Evolutionary conservation across 179 eudicot species (phyloP), one percentile per base, ranked within the genome.

Genomic region (Gypsophila paniculata): DNA sequence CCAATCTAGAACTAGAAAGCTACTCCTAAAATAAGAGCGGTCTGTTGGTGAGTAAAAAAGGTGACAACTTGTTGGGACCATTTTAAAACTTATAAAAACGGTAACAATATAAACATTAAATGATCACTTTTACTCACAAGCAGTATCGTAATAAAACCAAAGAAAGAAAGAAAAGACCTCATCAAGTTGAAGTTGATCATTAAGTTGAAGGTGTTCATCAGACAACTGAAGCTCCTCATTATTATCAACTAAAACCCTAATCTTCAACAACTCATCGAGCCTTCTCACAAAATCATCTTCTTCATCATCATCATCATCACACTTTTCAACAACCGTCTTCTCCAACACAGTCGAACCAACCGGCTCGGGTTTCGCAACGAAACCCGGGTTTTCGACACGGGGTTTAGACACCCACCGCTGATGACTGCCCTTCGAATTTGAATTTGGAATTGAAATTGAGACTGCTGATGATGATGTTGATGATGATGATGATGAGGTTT

Each of bases 151-250:
- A n/a, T n/a, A n/a, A n/a, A 42, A 42, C 8, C 2, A 42, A 42
- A 9, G 2, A 42, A 42, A 42, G 46, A 42, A 42, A 42, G 10
- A 42, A 42, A 36, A 36, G 86, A 93, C 96, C 95, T 93, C 96
- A 78, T 93, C 97, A 70, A 87, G 87, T 77, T 93, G 97, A 80
- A 85, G 80, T 69, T 93, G 98, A 73, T 91, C 90, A 81, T 93
- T 93, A 42, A 83, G 80, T 59, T 68, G 77, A 64, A 83, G 74
- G 70, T 77, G 76, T 72, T 89, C 93, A 46, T 83, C 88, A 18
- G 83, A 82, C 74, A 91, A 80, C 23, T 87, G 89, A 5, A 79
- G 66, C 73, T 86, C 93, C 19, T 77, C 70, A 44, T 49, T 73
- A 3, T 36, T 36, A n/a, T n/a, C n/a, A n/a, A n/a, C n/a, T n/a